Conservation (phyloP, 1,284 basidiomycete genomes). For the Tetrapyrgos nigripes region DNA sequence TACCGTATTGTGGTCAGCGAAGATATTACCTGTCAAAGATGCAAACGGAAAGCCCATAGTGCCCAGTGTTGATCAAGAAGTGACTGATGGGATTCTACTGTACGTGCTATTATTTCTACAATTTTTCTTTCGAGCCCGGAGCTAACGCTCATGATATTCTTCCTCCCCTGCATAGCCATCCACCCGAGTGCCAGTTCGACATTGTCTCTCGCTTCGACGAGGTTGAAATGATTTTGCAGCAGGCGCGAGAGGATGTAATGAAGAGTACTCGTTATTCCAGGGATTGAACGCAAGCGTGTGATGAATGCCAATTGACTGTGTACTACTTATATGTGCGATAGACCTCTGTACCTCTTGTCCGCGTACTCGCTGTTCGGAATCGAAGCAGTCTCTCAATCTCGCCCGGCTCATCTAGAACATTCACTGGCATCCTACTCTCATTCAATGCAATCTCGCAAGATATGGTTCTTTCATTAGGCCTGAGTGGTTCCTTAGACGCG, state of each 20-base stretch:
- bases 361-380: no score
- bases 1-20: conserved; percentile 19
- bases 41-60: conserved; percentile 15
- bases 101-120: no score
- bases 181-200: not conserved
- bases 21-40: conserved; percentile 18
- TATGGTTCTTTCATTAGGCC: no score
- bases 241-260: not conserved
- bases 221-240: not conserved
- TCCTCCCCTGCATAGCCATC: not conserved
- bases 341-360: no score
- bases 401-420: no score
- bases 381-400: no score
- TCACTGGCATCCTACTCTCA: no score
- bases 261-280: not conserved
- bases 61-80: conserved; percentile 2
- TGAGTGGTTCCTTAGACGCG: no score
- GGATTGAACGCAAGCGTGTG: not conserved
- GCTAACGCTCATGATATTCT: not conserved
- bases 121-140: no score
- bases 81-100: conserved; percentile 16
- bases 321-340: no score
- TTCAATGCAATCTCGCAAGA: no score
- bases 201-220: conserved; percentile 1
- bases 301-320: no score